phyloP scores from a whole-genome alignment of 768 basidiomycete species.

The Tephrocybe sp. region DNA sequence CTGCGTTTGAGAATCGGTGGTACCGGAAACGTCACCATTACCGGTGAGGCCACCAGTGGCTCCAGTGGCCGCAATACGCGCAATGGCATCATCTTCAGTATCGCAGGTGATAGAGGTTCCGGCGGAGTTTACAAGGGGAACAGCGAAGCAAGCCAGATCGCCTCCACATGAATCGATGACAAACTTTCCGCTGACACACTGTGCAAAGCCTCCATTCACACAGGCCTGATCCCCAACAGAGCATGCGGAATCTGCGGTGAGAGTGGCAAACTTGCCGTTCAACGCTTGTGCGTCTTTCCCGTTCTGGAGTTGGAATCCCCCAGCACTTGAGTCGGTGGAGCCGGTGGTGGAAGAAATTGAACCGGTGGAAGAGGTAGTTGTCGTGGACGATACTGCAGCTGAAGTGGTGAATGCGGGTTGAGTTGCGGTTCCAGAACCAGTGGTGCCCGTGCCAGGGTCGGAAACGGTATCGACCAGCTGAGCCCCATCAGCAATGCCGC shows the following conservation, averaged over 20 bases:
- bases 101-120: slow-evolving; percentile 43
- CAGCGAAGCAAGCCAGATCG: slow-evolving; percentile 33
- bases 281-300: slow-evolving; percentile 37
- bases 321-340: slow-evolving; percentile 4
- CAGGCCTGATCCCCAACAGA: slow-evolving; percentile 43
- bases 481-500: slow-evolving; percentile 48
- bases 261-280: slow-evolving; percentile 38
- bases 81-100: slow-evolving; percentile 31
- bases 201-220: slow-evolving; percentile 41
- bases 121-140: slow-evolving; percentile 40
- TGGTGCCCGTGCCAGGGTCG: slow-evolving; percentile 30
- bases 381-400: slow-evolving; percentile 10
- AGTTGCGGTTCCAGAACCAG: neutral
- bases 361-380: slow-evolving; percentile 3
- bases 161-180: slow-evolving; percentile 26
- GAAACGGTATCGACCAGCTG: slow-evolving; percentile 38
- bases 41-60: slow-evolving; percentile 26
- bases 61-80: slow-evolving; percentile 36
- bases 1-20: slow-evolving; percentile 10
- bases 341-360: slow-evolving; percentile 15
- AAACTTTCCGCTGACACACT: slow-evolving; percentile 46
- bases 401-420: slow-evolving; percentile 8
- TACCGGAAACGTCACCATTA: slow-evolving; percentile 6
- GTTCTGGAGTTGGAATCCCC: slow-evolving; percentile 32
- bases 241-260: slow-evolving; percentile 39